Percentiles rank a stretch among this genome's conserved stretches.
Conservation (phyloP, 768 basidiomycete genomes). For the Pleurotus cornucopiae region DNA sequence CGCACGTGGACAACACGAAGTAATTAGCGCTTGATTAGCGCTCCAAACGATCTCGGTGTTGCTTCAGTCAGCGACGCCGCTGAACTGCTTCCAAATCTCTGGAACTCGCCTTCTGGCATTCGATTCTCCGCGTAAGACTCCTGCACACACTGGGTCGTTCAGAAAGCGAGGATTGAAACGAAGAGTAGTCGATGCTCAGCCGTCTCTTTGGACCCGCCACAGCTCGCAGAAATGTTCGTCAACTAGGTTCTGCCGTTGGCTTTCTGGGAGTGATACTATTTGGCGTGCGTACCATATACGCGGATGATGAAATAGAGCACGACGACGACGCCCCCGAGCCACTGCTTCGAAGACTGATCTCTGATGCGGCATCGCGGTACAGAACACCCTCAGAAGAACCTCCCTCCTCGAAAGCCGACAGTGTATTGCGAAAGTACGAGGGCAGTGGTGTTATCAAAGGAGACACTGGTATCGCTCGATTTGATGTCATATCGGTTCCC, state of each 20-base stretch:
- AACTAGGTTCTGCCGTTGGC: not conserved
- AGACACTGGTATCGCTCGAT: conserved; percentile 10
- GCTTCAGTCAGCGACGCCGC: too few relatives aligned
- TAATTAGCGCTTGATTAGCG: too few relatives aligned
- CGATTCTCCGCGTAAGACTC: too few relatives aligned
- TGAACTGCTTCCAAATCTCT: too few relatives aligned
- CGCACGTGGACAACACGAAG: too few relatives aligned
- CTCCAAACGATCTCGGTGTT: too few relatives aligned
- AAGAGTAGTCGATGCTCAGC: not conserved
- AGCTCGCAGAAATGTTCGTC: not conserved
- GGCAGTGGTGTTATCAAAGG: conserved; percentile 2
- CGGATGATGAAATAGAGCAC: not conserved
- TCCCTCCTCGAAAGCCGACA: not conserved
- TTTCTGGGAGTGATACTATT: not conserved
- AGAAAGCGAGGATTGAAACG: too few relatives aligned
- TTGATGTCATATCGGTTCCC: conserved; percentile 11
- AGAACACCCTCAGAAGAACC: not conserved
- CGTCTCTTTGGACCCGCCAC: not conserved
- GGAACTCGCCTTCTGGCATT: too few relatives aligned
- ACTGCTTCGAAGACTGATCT: not conserved
- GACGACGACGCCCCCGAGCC: not conserved
- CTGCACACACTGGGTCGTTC: too few relatives aligned
- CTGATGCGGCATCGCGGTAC: not conserved
- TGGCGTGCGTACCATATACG: not conserved
- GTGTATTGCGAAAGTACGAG: not conserved